These are phyloP conservation scores for Tricholoma furcatifolium DNA, from an alignment of 768 basidiomycete species.

Conservation along the genomic window DNA sequence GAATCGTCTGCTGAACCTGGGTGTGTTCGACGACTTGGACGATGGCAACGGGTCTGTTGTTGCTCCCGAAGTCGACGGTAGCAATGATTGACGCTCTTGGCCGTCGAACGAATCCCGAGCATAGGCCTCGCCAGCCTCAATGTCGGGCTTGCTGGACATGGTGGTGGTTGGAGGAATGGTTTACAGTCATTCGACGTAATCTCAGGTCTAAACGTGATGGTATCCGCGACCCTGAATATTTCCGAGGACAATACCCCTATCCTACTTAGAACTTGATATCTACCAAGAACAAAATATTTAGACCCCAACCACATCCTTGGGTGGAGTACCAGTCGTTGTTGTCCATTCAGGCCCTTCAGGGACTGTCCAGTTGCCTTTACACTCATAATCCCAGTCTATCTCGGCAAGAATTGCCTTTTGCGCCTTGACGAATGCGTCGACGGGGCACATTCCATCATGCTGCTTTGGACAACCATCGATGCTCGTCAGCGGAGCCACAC, in stretches of 20 bases:
- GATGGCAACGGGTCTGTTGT: slow-evolving; percentile 2
- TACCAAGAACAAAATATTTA: no score
- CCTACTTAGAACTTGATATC: no score
- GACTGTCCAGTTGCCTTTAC: slow-evolving; percentile 72
- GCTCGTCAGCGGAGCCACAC: slow-evolving; percentile 75
- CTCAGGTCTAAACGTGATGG: neutral
- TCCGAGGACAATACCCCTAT: neutral
- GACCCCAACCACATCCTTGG: slow-evolving; percentile 17
- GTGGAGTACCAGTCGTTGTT: slow-evolving; percentile 66
- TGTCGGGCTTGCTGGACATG: slow-evolving; percentile 19
- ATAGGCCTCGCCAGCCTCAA: slow-evolving; percentile 20
- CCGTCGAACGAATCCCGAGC: slow-evolving; percentile 16
- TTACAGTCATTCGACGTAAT: neutral
- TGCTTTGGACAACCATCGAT: slow-evolving; percentile 72
- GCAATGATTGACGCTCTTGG: slow-evolving; percentile 35
- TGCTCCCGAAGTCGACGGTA: slow-evolving; percentile 23
- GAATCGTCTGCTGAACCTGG: no score
- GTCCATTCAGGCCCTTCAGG: slow-evolving; percentile 66
- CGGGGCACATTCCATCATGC: slow-evolving; percentile 74
- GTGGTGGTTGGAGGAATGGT: neutral
- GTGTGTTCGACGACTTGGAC: slow-evolving; percentile 14
- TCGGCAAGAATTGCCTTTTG: slow-evolving; percentile 62
- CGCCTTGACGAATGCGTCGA: slow-evolving; percentile 69
- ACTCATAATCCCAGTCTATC: slow-evolving; percentile 75
- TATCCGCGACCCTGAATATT: neutral